phyloP scores from a whole-genome alignment of 2,329 filamentous ascomycete species.

The Knufia fluminis region DNA sequence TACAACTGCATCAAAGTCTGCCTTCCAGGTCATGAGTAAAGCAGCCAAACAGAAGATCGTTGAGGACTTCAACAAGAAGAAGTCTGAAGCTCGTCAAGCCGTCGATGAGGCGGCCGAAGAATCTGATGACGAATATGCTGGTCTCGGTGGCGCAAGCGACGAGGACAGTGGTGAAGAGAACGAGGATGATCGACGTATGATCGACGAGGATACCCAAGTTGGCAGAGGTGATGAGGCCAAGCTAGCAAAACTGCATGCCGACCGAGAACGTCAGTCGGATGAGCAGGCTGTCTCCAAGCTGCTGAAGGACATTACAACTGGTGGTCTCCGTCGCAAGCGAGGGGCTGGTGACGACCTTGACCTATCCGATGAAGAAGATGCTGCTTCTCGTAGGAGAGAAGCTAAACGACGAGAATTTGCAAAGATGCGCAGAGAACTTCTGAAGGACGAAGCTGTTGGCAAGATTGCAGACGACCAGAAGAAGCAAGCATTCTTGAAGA shows the following conservation, averaged over 20 bases:
- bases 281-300: slow-evolving; percentile 85
- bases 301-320: slow-evolving; percentile 85
- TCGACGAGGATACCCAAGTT: slow-evolving; percentile 65
- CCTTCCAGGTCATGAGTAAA: slow-evolving; percentile 64
- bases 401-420: slow-evolving; percentile 82
- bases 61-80: slow-evolving; percentile 67
- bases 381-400: slow-evolving; percentile 64
- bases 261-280: slow-evolving; percentile 69
- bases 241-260: slow-evolving; percentile 76
- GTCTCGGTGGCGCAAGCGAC: slow-evolving; percentile 81
- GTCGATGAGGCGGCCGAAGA: slow-evolving; percentile 87
- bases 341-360: slow-evolving; percentile 65
- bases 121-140: slow-evolving; percentile 96
- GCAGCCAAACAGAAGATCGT: slow-evolving; percentile 47
- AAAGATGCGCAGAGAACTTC: slow-evolving; percentile 80
- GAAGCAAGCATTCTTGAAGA: slow-evolving; percentile 79
- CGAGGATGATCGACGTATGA: slow-evolving; percentile 72
- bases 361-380: slow-evolving; percentile 85
- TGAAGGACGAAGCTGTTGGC: slow-evolving; percentile 80
- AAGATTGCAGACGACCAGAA: slow-evolving; percentile 85
- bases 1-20: slow-evolving; percentile 38
- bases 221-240: slow-evolving; percentile 71
- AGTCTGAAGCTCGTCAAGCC: slow-evolving; percentile 76
- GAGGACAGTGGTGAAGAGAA: slow-evolving; percentile 67
- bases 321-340: slow-evolving; percentile 73